phyloP scores from a whole-genome alignment of 1,284 basidiomycete genomes.

The Trametes pubescens region DNA sequence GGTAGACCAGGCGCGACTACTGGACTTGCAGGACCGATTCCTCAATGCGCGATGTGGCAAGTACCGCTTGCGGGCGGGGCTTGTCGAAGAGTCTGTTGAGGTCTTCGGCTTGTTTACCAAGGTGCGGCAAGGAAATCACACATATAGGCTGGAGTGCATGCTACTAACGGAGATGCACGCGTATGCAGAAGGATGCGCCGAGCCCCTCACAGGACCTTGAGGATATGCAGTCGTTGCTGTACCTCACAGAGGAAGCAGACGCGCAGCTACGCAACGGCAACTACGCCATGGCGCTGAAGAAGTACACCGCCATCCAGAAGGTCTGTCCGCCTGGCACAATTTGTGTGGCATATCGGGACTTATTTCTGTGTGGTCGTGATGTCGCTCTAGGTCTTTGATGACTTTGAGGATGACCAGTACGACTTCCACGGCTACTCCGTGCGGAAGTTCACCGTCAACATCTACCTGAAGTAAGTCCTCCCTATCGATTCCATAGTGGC shows the following conservation, averaged over 20 bases:
- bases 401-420: constrained; percentile 95
- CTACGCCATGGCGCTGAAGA: constrained; percentile 87
- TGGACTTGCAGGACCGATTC: constrained; percentile 97
- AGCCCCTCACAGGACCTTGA: constrained; percentile 85
- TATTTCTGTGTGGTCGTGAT: background rate
- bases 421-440: constrained; percentile 98
- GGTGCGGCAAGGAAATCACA: constrained; percentile 50
- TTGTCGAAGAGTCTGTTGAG: constrained; percentile 77
- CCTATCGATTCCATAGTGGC: background rate
- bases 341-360: background rate
- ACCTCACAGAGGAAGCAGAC: constrained; percentile 86
- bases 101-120: constrained; percentile 90
- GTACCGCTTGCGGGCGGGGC: constrained; percentile 86
- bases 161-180: background rate
- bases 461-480: constrained; percentile 78
- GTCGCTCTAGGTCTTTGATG: constrained; percentile 74
- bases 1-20: constrained; percentile 83
- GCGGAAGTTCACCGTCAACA: constrained; percentile 87
- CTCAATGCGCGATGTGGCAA: constrained; percentile 96
- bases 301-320: constrained; percentile 81
- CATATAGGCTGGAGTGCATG: background rate
- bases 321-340: constrained; percentile 47
- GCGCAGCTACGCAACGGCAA: constrained; percentile 73
- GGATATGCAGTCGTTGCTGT: constrained; percentile 96
- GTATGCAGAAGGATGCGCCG: constrained; percentile 79